Evolutionary conservation across 2,329 filamentous ascomycete genomes (phyloP), one percentile per base, ranked within the genome.

Genomic region (Penicillium sp.): DNA sequence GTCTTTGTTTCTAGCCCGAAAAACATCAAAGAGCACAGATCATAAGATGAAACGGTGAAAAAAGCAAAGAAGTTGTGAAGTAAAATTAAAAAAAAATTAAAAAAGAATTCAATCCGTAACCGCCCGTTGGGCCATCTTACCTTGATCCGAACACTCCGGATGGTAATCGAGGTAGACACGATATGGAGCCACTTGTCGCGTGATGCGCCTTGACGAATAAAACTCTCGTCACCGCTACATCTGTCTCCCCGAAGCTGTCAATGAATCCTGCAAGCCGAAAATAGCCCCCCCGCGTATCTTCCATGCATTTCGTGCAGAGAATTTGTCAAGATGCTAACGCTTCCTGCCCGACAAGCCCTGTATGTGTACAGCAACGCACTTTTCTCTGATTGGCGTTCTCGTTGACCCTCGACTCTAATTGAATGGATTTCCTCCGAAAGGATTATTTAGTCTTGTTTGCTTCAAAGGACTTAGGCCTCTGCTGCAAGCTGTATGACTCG

Each of bases 81-180:
- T 37, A 6, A 16, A 35, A 31, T 14, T 24, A 31, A 48, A 33
- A 14, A 22, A 48, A 21, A 11, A 22, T 22, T 35, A 33, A 16
- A 19, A 48, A 24, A 22, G 24, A 9, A 57, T 62, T 62, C 37
- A 9, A 52, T 52, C 54, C 47, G 29, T 37, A 60, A 48, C 58
- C 52, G 57, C 52, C 59, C 60, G 55, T 62, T 60, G 53, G 57
- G 57, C 58, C 47, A 56, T 43, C 43, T 58, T 45, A 56, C 52
- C 31, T 52, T 48, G 14, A 33, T 73, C 71, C 71, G 68, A 66
- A 60, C 59, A 60, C 59, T 71, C 71, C 71, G 71, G 72, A 66
- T 73, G 71, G 71, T 59, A 56, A 54, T 65, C 48, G 51, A 49
- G 49, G 58, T 62, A 60, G 61, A 73, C 68, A 71, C 69, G 68